Evolutionary conservation across 176 grass and related monocot species (phyloP).

Genomic region (Oryza meyeriana): DNA sequence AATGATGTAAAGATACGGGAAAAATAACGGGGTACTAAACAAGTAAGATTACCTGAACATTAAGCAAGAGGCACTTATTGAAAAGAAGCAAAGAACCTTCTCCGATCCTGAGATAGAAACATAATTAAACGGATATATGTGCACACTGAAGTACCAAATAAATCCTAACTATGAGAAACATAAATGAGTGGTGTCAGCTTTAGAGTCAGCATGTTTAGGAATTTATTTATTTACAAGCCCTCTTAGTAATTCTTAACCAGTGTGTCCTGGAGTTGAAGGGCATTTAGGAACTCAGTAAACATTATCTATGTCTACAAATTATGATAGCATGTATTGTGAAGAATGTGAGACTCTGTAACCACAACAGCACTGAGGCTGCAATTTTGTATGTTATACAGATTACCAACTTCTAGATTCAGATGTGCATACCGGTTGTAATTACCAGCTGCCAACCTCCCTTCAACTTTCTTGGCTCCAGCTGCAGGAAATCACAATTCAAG

Average conservation of each 20-base stretch:
- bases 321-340: neutral
- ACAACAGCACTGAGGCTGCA: neutral
- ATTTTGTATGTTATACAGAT: neutral
- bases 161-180: neutral
- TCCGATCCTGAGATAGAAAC: slow-evolving; percentile 48
- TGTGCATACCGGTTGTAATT: slow-evolving; percentile 57
- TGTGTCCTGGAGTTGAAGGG: neutral
- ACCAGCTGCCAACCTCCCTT: slow-evolving; percentile 82
- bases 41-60: slow-evolving; percentile 58
- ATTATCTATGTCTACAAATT: neutral
- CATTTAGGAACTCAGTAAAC: neutral
- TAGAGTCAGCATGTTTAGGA: neutral
- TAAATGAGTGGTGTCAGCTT: neutral
- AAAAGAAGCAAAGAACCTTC: slow-evolving; percentile 71
- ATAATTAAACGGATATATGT: slow-evolving; percentile 11
- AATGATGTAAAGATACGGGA: slow-evolving; percentile 2
- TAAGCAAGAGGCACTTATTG: slow-evolving; percentile 88
- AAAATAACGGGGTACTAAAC: neutral
- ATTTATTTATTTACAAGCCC: neutral
- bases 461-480: slow-evolving; percentile 74
- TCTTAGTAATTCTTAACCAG: neutral
- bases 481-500: slow-evolving; percentile 29
- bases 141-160: slow-evolving; percentile 15
- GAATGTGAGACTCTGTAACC: neutral
- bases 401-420: neutral